A percentile compares a stretch with the other conserved stretches of the same genome.
Conservation (phyloP, 2,329 filamentous ascomycete species). For the Venturia asperata region DNA sequence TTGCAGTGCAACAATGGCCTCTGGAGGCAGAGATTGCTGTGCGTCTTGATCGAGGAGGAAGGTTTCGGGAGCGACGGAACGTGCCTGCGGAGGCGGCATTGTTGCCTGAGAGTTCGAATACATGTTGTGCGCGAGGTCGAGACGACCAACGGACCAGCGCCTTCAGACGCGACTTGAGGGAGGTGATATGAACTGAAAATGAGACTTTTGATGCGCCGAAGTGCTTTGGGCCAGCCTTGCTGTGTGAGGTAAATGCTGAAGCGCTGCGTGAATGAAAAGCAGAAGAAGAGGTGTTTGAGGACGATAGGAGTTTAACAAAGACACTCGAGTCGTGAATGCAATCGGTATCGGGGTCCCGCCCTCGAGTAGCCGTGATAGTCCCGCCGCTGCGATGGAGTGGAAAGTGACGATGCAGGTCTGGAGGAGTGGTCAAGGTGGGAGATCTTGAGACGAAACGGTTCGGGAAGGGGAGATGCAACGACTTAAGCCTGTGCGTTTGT, state of each 20-base stretch:
- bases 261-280: conserved; percentile 6
- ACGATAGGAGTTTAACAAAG: not conserved
- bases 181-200: not conserved
- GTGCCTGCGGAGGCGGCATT: conserved; percentile 76
- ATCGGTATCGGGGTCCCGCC: conserved; percentile 14
- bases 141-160: conserved; percentile 14
- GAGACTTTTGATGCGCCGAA: conserved; percentile 10
- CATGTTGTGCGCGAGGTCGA: conserved; percentile 31
- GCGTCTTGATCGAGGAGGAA: conserved; percentile 98
- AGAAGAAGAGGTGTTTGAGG: conserved; percentile 15
- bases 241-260: conserved; percentile 12
- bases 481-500: conserved; percentile 14
- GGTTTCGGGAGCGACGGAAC: conserved; percentile 76
- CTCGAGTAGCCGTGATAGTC: conserved; percentile 11
- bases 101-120: conserved; percentile 54
- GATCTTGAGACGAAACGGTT: conserved; percentile 18
- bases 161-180: conserved; percentile 7
- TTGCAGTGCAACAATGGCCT: conserved; percentile 93
- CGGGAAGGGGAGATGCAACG: conserved; percentile 8
- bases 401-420: not conserved
- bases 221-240: conserved; percentile 5
- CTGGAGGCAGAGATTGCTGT: conserved; percentile 89
- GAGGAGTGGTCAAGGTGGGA: conserved; percentile 5
- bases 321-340: conserved; percentile 8
- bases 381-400: conserved; percentile 3